Percentiles rank a stretch among this genome's conserved stretches.
phyloP scores from a whole-genome alignment of 164 flowering plant species.

The Amborella trichopoda region DNA sequence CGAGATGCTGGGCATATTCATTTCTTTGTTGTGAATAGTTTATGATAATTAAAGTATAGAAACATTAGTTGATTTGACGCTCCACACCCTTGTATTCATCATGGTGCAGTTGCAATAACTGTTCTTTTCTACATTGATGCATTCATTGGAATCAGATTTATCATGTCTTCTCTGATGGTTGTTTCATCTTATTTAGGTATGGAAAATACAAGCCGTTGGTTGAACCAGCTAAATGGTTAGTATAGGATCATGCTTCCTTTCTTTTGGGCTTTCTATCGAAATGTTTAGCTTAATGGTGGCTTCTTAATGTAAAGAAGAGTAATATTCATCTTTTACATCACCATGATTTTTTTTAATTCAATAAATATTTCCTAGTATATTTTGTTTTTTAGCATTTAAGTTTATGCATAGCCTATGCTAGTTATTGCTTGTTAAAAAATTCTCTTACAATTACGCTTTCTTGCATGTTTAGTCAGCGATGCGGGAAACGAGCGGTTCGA shows the following conservation, averaged over 20 bases:
- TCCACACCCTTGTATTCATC: too few species aligned
- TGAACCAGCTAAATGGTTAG: conserved; percentile 84
- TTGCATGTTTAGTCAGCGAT: conserved; percentile 48
- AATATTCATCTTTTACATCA: background rate
- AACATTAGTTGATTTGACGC: too few species aligned
- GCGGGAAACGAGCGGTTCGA: conserved; percentile 72
- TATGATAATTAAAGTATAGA: too few species aligned
- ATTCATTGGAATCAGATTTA: too few species aligned
- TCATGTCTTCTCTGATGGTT: too few species aligned
- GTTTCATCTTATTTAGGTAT: conserved; percentile 16
- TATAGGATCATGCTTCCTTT: background rate
- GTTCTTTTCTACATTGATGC: too few species aligned
- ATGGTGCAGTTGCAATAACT: too few species aligned
- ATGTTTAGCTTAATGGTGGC: background rate
- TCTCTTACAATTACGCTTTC: too few species aligned
- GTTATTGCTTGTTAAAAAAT: too few species aligned
- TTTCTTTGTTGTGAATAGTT: too few species aligned
- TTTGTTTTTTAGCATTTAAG: background rate
- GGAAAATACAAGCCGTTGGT: conserved; percentile 86
- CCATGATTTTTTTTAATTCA: background rate
- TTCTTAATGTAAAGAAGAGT: background rate
- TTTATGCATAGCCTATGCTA: too few species aligned
- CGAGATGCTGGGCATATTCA: too few species aligned
- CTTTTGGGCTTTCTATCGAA: background rate
- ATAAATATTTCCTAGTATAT: background rate